Percentiles rank a stretch among this genome's conserved stretches.
Conservation (phyloP, 225 moss, liverwort and hornwort genomes). For the Bryoerythrophyllum caledonicum region DNA sequence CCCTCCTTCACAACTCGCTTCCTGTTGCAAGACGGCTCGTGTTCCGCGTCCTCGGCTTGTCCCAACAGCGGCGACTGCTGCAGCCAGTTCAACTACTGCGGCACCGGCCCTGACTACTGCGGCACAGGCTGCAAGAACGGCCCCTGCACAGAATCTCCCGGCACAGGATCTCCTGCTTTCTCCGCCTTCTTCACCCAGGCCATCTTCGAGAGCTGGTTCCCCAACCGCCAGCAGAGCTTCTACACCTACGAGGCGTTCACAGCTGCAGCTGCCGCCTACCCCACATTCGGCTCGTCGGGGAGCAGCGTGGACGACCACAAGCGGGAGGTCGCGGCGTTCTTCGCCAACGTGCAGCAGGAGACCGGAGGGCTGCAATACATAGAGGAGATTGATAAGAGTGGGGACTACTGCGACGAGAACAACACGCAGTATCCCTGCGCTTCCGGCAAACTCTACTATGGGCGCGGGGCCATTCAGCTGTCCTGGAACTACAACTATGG, state of each 20-base stretch:
- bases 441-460: conserved; percentile 37
- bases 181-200: conserved; percentile 28
- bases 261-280: conserved; percentile 17
- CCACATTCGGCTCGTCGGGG: conserved; percentile 31
- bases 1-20: background rate
- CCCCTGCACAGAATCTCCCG: conserved; percentile 21
- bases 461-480: conserved; percentile 61
- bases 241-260: conserved; percentile 32
- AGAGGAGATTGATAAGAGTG: background rate
- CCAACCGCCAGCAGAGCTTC: conserved; percentile 1
- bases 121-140: conserved; percentile 25
- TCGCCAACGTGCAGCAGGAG: conserved; percentile 43
- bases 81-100: conserved; percentile 26
- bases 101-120: background rate
- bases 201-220: conserved; percentile 36
- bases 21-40: background rate
- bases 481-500: conserved; percentile 67
- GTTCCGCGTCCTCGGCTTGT: conserved; percentile 29
- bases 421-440: conserved; percentile 39
- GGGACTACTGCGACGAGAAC: background rate
- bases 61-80: conserved; percentile 20
- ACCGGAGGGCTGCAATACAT: conserved; percentile 23
- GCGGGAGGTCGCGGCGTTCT: conserved; percentile 50
- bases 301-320: conserved; percentile 26
- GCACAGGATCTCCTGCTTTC: conserved; percentile 8